Percentiles rank a stretch among this genome's conserved stretches.
Evolutionary conservation across 805 yeast genomes (phyloP).

Genomic region (Candida pseudoglaebosa): DNA sequence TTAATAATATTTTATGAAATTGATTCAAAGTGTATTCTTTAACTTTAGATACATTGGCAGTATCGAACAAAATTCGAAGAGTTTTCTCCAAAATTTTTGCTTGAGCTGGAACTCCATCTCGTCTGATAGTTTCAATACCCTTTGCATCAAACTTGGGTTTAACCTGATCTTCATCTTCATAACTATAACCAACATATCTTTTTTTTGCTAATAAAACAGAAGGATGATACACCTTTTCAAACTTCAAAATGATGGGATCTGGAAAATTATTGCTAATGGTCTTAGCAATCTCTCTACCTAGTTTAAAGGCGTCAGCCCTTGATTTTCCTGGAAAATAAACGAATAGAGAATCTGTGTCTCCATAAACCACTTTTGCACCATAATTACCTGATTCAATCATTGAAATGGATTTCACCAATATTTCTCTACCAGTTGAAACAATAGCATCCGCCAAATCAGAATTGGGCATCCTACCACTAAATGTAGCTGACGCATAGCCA

Average conservation of each 20-base stretch:
- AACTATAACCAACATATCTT: slow-evolving; percentile 85
- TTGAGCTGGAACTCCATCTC: slow-evolving; percentile 94
- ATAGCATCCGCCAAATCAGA: slow-evolving; percentile 93
- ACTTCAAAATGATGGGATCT: slow-evolving; percentile 75
- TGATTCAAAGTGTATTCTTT: slow-evolving; percentile 62
- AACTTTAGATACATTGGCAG: slow-evolving; percentile 65
- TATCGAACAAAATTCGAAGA: slow-evolving; percentile 64
- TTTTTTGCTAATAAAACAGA: slow-evolving; percentile 76
- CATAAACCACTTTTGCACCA: slow-evolving; percentile 93
- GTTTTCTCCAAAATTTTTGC: slow-evolving; percentile 74
- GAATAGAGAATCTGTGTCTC: slow-evolving; percentile 94
- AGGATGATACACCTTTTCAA: slow-evolving; percentile 92
- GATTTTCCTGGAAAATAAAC: slow-evolving; percentile 84
- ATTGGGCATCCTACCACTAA: slow-evolving; percentile 96
- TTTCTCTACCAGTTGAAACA: slow-evolving; percentile 87
- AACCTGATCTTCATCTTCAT: slow-evolving; percentile 52
- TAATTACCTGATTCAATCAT: slow-evolving; percentile 60
- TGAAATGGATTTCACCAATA: slow-evolving; percentile 64
- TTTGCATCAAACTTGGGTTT: slow-evolving; percentile 85
- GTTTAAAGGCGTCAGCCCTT: slow-evolving; percentile 67
- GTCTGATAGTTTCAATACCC: slow-evolving; percentile 89
- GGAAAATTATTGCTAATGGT: slow-evolving; percentile 66
- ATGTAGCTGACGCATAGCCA: slow-evolving; percentile 93
- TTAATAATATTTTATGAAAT: slow-evolving; percentile 61
- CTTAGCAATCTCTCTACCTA: slow-evolving; percentile 69